phyloP scores from a whole-genome alignment of 164 flowering plant genomes.

The Vitis rotundifolia region DNA sequence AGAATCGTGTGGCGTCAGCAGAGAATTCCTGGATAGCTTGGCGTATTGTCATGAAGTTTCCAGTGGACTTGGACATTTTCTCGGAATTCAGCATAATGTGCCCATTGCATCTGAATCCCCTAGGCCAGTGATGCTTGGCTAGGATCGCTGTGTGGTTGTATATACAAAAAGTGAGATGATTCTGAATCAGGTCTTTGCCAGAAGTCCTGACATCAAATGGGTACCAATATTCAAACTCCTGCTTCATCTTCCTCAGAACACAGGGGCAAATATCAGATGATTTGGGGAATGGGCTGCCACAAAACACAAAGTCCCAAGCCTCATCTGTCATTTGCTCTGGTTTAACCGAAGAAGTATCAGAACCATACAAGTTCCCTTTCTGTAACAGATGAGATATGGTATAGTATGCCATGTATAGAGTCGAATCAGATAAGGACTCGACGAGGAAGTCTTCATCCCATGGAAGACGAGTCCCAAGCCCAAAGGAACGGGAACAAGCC shows the following conservation, averaged over 20 bases:
- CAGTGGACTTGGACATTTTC: constrained; percentile 96
- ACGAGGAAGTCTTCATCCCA: constrained; percentile 88
- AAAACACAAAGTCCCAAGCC: constrained; percentile 79
- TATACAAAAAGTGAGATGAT: constrained; percentile 81
- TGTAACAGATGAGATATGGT: constrained; percentile 79
- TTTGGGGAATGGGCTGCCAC: constrained; percentile 57
- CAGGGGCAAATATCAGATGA: constrained; percentile 44
- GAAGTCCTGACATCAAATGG: constrained; percentile 91
- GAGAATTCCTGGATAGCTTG: constrained; percentile 87
- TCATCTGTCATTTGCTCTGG: constrained; percentile 86
- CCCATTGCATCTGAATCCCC: constrained; percentile 85
- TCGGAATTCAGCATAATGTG: constrained; percentile 89
- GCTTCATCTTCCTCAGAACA: constrained; percentile 75
- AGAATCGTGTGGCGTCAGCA: constrained; percentile 86
- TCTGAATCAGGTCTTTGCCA: constrained; percentile 92
- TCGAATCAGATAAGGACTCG: constrained; percentile 91
- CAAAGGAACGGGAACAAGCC: constrained; percentile 88
- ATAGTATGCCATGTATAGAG: constrained; percentile 89
- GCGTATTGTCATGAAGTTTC: constrained; percentile 81
- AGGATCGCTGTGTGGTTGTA: constrained; percentile 87
- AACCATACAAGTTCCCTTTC: constrained; percentile 69
- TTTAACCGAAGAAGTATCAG: constrained; percentile 34
- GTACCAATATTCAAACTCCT: constrained; percentile 95
- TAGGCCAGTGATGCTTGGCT: constrained; percentile 72
- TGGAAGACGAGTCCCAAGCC: constrained; percentile 80